Evolutionary conservation across 768 basidiomycete species (phyloP).

Genomic region (Leucocoprinus leucothites): DNA sequence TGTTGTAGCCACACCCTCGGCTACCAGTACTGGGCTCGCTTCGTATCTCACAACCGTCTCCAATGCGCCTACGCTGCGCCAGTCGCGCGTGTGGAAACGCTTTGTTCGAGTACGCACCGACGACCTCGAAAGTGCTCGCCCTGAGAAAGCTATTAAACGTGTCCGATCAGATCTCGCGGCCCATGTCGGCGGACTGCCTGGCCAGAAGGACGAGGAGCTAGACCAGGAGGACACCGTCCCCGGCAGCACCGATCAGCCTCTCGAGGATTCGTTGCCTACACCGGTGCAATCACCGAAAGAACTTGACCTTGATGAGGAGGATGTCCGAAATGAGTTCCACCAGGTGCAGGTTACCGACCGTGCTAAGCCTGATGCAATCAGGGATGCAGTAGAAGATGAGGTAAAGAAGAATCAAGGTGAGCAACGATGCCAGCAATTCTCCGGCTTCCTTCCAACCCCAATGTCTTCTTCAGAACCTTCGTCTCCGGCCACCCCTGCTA

Average conservation of each 20-base stretch:
- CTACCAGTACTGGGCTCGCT: conserved; percentile 65
- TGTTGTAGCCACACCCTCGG: conserved; percentile 31
- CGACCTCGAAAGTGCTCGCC: conserved; percentile 83
- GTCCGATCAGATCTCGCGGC: conserved; percentile 82
- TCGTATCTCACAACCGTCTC: conserved; percentile 79
- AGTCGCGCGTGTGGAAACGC: conserved; percentile 73
- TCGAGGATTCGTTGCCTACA: conserved; percentile 13
- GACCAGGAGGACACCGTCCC: background rate
- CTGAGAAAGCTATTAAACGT: conserved; percentile 85
- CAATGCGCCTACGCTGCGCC: conserved; percentile 60
- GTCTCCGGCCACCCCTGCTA: conserved; percentile 13
- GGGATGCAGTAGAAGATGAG: conserved; percentile 21
- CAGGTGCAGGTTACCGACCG: conserved; percentile 7
- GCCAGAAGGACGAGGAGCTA: conserved; percentile 21
- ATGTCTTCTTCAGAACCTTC: conserved; percentile 1
- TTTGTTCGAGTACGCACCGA: conserved; percentile 86
- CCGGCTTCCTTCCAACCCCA: background rate
- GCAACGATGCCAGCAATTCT: background rate
- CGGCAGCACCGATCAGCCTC: background rate
- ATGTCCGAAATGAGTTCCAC: too few relatives aligned
- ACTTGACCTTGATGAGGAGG: background rate
- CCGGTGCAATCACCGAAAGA: conserved; percentile 14
- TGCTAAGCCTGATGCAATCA: conserved; percentile 10
- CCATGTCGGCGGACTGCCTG: conserved; percentile 43
- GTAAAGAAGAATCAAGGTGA: conserved; percentile 25